Evolutionary conservation across 352 stramenopile genomes (phyloP).

Genomic region (Pythium aquatile): DNA sequence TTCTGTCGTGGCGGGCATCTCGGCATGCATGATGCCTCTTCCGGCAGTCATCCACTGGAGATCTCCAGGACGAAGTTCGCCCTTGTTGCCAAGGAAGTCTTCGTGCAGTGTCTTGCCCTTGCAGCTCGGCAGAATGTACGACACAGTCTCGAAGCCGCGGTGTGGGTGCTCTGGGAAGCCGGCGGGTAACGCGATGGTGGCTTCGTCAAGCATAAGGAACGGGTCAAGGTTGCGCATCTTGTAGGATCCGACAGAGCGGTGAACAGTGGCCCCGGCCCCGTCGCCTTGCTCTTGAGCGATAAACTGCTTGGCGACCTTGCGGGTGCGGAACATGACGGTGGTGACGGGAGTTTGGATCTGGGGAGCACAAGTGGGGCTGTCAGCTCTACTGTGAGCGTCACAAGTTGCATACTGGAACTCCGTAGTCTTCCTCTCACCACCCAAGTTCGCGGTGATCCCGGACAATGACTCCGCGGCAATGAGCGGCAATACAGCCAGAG

Average conservation of each 20-base stretch:
- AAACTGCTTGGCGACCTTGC: slow-evolving; percentile 51
- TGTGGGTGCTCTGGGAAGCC: slow-evolving; percentile 87
- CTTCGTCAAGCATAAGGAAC: slow-evolving; percentile 42
- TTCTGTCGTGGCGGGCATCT: slow-evolving; percentile 29
- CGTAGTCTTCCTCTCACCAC: too few relatives aligned
- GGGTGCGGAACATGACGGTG: slow-evolving; percentile 33
- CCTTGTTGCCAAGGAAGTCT: slow-evolving; percentile 57
- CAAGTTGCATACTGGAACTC: too few relatives aligned
- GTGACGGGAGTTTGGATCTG: slow-evolving; percentile 29
- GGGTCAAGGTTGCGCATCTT: slow-evolving; percentile 31
- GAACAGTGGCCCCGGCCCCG: slow-evolving; percentile 49
- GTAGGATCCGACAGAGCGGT: slow-evolving; percentile 48
- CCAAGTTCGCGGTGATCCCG: too few relatives aligned
- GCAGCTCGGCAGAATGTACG: slow-evolving; percentile 60
- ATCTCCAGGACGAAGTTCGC: slow-evolving; percentile 32
- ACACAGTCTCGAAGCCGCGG: slow-evolving; percentile 87
- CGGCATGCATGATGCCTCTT: slow-evolving; percentile 33
- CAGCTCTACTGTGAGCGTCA: too few relatives aligned
- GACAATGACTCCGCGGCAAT: too few relatives aligned
- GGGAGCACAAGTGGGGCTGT: slow-evolving; percentile 11
- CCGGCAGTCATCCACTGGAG: slow-evolving; percentile 44
- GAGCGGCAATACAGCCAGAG: background rate
- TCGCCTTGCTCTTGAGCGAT: slow-evolving; percentile 51
- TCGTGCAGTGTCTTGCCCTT: slow-evolving; percentile 76
- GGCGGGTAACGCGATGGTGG: slow-evolving; percentile 34